phyloP scores from a whole-genome alignment of 2,329 filamentous ascomycete species.

The Neofusicoccum umdonicola region DNA sequence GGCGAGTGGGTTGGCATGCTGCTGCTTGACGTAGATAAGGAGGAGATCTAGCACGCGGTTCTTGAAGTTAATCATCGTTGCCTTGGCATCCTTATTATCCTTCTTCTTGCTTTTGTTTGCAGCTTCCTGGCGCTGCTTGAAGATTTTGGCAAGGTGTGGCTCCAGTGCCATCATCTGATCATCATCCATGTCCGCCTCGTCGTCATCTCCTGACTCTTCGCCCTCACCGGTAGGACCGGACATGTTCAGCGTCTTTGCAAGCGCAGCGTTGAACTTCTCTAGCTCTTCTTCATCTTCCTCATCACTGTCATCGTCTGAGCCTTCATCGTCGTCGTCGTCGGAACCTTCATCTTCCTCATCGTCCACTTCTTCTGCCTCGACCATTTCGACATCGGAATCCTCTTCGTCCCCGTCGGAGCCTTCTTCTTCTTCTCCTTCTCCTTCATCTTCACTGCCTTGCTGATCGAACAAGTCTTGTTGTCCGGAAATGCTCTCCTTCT shows the following conservation, averaged over 20 bases:
- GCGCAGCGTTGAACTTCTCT: constrained; percentile 68
- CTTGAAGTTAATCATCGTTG: constrained; percentile 92
- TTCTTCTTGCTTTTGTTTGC: constrained; percentile 58
- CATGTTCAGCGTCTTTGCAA: constrained; percentile 75
- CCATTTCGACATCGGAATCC: constrained; percentile 45
- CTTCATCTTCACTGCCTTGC: constrained; percentile 41
- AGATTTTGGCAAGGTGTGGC: constrained; percentile 77
- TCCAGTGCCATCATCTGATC: constrained; percentile 93
- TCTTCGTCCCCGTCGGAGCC: constrained; percentile 46
- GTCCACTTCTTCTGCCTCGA: constrained; percentile 32
- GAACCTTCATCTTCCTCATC: constrained; percentile 25
- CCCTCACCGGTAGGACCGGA: constrained; percentile 56
- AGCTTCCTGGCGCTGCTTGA: constrained; percentile 70
- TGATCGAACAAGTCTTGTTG: constrained; percentile 83
- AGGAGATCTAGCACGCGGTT: constrained; percentile 86
- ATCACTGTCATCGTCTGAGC: constrained; percentile 28
- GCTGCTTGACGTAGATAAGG: constrained; percentile 77
- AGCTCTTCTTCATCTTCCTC: constrained; percentile 51
- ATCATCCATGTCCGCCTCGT: constrained; percentile 82
- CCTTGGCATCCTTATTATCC: constrained; percentile 81
- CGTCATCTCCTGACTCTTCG: constrained; percentile 59
- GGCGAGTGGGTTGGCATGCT: constrained; percentile 65
- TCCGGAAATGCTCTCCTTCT: constrained; percentile 77
- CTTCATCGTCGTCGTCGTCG: constrained; percentile 24
- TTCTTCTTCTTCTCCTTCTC: constrained; percentile 48